Base-by-base conservation (phyloP, 352 stramenopile species). In the Phytophthora fragariaefolia region DNA sequence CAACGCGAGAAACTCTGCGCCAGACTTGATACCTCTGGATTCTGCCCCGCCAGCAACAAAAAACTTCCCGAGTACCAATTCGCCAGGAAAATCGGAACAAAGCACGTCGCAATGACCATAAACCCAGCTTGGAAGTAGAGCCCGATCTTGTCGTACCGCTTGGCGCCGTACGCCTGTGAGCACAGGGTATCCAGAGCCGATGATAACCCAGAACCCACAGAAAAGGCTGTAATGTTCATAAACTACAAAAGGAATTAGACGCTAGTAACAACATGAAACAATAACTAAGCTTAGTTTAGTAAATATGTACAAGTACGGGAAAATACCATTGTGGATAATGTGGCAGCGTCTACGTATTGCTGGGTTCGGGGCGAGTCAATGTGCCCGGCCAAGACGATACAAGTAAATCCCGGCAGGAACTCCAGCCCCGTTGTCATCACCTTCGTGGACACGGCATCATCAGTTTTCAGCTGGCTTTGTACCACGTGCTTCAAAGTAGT, bases 141-240 rank as follows among this genome's bases (percentile, higher is more conserved):
- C n/a, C 89, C 89, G 61, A 96, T 93, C 61, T 87, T 88, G 6
- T 81, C 67, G 23, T 66, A 66, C 10, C 80, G 76, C 28, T 76
- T 75, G 6, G 87, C 85, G 22, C 86, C 85, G 58, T 79, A 85
- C 36, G 83, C 84, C 50, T 92, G 77, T 4, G 77, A 79, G 46
- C 83, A 93, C 9, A 95, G 68, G 53, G 87, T 95, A 63, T 95
- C 87, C 49, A 95, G 70, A 15, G 83, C 87, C n/a, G 82, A 90
- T 10, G 82, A 74, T 3, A 93, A 66, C 0, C 82, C 82, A 36
- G 90, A 77, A 13, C 77, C 83, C 0, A 88, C 64, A 4, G 82
- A 79, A 56, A 86, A 72, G 13, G 75, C 76, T 18, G 85, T 77
- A 42, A 96, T 76, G 45, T 92, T 91, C 59, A 77, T 73, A 26